These are phyloP conservation scores for Lasiodiplodia sp. DNA, from an alignment of 2,329 filamentous ascomycete species.

Conservation along the genomic window DNA sequence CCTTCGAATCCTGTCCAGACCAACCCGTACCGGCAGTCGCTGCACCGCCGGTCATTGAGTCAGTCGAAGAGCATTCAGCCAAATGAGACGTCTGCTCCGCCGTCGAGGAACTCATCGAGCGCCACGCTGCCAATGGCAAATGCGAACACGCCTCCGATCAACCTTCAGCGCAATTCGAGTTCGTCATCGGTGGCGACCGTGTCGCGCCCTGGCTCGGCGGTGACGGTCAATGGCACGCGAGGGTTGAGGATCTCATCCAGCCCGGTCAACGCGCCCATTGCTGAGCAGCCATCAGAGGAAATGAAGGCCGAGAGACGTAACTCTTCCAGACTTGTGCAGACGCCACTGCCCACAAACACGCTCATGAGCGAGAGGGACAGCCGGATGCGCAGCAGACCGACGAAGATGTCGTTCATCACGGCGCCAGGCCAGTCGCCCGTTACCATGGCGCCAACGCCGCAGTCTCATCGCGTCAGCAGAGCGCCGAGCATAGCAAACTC, in stretches of 20 bases:
- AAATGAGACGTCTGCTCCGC: not conserved
- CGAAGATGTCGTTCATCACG: conserved; percentile 23
- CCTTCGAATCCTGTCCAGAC: conserved; percentile 26
- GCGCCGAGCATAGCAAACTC: conserved; percentile 12
- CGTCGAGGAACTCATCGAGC: conserved; percentile 20
- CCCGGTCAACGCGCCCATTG: conserved; percentile 22
- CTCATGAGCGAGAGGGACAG: conserved; percentile 24
- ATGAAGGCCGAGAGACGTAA: not conserved
- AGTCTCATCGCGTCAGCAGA: not conserved
- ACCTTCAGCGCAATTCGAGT: conserved; percentile 22
- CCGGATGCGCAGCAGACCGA: conserved; percentile 20
- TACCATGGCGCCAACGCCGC: not conserved
- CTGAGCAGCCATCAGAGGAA: conserved; percentile 16
- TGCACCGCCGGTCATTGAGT: conserved; percentile 37
- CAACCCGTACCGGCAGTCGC: conserved; percentile 35
- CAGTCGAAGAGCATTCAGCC: conserved; percentile 22
- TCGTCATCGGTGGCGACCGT: conserved; percentile 1
- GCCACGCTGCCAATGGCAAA: not conserved
- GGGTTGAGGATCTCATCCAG: conserved; percentile 18
- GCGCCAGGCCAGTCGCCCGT: conserved; percentile 12
- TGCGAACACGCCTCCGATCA: not conserved
- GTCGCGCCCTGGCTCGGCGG: conserved; percentile 9
- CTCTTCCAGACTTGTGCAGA: not conserved
- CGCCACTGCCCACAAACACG: conserved; percentile 20
- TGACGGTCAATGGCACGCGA: conserved; percentile 4